phyloP scores from a whole-genome alignment of 2,329 filamentous ascomycete species.

The Magnaporthales sp. region DNA sequence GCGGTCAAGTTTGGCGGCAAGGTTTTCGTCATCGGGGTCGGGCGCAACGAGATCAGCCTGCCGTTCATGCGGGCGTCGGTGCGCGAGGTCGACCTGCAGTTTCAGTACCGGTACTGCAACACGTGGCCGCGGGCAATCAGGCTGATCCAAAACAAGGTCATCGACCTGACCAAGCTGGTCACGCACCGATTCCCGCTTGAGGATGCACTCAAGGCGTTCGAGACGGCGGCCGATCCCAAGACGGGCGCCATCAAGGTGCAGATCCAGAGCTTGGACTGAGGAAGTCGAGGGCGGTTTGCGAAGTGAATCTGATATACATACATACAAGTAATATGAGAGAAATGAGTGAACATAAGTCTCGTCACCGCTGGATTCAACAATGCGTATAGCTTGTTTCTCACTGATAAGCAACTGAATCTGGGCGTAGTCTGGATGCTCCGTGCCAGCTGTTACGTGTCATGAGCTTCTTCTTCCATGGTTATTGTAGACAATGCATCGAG shows the following conservation, averaged over 20 bases:
- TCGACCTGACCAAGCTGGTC: conserved; percentile 73
- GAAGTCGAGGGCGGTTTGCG: not conserved
- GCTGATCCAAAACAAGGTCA: conserved; percentile 72
- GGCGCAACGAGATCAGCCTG: conserved; percentile 89
- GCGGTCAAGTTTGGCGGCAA: conserved; percentile 91
- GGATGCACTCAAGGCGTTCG: conserved; percentile 82
- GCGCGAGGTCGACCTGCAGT: conserved; percentile 87
- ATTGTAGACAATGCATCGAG: not conserved
- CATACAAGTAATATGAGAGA: not conserved
- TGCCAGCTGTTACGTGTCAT: too few relatives aligned
- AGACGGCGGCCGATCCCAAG: conserved; percentile 78
- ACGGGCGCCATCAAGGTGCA: conserved; percentile 97
- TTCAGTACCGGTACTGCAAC: conserved; percentile 95
- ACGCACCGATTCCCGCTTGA: conserved; percentile 83
- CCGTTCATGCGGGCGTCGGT: conserved; percentile 92
- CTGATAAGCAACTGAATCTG: not conserved
- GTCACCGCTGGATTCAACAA: not conserved
- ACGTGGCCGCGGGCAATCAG: conserved; percentile 93
- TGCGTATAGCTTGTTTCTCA: not conserved
- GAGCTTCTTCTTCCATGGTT: not conserved
- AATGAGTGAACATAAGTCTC: not conserved
- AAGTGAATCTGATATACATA: not conserved
- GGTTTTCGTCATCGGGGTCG: conserved; percentile 93
- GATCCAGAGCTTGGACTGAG: conserved; percentile 64
- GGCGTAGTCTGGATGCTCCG: too few relatives aligned